phyloP scores from a whole-genome alignment of 495 filamentous ascomycete genomes.

The Pseudoneurospora amorphoporcata region DNA sequence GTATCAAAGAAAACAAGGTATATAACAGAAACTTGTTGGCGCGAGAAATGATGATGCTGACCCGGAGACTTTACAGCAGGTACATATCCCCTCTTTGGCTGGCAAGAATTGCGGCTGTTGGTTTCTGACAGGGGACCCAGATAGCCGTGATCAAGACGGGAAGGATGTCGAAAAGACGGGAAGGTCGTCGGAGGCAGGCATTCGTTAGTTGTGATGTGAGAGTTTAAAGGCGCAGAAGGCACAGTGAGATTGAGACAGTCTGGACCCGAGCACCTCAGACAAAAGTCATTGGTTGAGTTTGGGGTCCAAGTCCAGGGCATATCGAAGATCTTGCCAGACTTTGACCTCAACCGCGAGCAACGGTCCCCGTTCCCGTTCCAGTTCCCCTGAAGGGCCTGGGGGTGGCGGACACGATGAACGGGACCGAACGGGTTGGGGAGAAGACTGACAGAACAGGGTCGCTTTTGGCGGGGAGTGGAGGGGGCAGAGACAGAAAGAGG shows the following conservation, averaged over 20 bases:
- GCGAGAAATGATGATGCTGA: not conserved
- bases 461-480: not conserved
- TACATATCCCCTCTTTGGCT: not conserved
- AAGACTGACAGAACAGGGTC: not conserved
- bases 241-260: slow-evolving; percentile 3
- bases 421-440: not conserved
- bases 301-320: not conserved
- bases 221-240: slow-evolving; percentile 1
- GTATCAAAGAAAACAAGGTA: not conserved
- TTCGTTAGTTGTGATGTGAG: not conserved
- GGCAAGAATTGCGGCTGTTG: not conserved
- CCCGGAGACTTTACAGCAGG: not conserved
- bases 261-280: not conserved
- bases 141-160: not conserved
- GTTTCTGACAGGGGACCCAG: not conserved
- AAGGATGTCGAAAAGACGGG: slow-evolving; percentile 10
- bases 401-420: not conserved
- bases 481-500: not conserved
- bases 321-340: not conserved
- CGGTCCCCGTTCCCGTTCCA: not conserved
- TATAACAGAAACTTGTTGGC: not conserved
- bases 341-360: not conserved
- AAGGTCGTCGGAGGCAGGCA: slow-evolving; percentile 1
- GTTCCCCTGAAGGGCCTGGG: not conserved
- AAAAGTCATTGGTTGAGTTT: not conserved